Evolutionary conservation across 176 grass and related monocot species (phyloP).

Genomic region (Poa annua): DNA sequence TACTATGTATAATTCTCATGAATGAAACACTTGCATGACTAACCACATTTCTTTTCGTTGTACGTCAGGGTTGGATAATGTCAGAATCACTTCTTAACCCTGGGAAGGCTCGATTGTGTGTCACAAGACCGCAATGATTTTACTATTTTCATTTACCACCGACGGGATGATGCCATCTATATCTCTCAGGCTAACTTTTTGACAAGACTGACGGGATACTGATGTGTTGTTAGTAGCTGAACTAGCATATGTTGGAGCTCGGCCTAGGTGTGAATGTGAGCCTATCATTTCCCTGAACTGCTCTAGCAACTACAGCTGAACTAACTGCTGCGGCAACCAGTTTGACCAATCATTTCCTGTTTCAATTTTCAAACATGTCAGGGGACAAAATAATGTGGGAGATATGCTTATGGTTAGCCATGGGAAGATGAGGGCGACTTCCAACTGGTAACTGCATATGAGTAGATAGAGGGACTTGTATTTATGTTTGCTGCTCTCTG

Average conservation of each 20-base stretch:
- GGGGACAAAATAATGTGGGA: not conserved
- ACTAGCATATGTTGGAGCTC: slow-evolving; percentile 43
- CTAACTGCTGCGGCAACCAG: not conserved
- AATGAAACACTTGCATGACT: not conserved
- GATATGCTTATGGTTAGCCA: not conserved
- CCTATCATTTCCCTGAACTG: not conserved
- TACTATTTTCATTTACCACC: not conserved
- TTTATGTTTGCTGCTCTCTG: slow-evolving; percentile 41
- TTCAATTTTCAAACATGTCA: not conserved
- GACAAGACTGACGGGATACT: slow-evolving; percentile 29
- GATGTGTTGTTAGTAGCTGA: slow-evolving; percentile 43
- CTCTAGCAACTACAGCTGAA: slow-evolving; percentile 6
- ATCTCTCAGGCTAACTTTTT: slow-evolving; percentile 30
- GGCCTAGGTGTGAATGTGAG: slow-evolving; percentile 30
- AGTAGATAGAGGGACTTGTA: slow-evolving; percentile 39
- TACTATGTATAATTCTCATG: slow-evolving; percentile 17
- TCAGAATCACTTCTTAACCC: slow-evolving; percentile 89
- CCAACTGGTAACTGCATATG: slow-evolving; percentile 41
- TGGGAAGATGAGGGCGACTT: slow-evolving; percentile 9
- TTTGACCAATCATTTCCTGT: not conserved
- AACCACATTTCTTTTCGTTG: slow-evolving; percentile 39
- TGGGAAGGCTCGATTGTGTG: slow-evolving; percentile 62
- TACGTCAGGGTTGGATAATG: slow-evolving; percentile 87
- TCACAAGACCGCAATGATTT: slow-evolving; percentile 58
- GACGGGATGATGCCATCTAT: not conserved